Base-by-base conservation (phyloP, 1,139 yeast species). In the Yamadazyma conglobata region DNA sequence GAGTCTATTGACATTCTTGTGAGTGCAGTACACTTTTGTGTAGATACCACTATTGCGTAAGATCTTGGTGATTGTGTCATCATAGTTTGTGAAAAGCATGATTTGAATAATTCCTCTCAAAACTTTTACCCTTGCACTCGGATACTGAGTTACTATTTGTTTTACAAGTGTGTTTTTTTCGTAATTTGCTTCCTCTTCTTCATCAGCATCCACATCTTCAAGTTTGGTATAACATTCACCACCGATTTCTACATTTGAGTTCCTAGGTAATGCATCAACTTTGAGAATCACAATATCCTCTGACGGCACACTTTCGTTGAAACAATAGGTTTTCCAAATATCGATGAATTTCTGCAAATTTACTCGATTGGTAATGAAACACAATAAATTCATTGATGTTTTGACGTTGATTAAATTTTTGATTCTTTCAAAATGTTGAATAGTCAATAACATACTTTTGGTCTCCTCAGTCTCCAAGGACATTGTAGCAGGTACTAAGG, bases 231-330 rank as follows among this genome's bases (percentile, higher is more conserved):
- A 75, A 6, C 75, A 54, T 5, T 70, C 44, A 1, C 88, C 89
- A 24, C 84, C 75, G 93, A 95, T 86, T 58, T 89, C 97, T 12
- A 83, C 73, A 10, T 54, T 49, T 0, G 95, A 93, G 21, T 67
- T 66, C 28, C 75, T 73, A 1, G 97, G 97, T 29, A 91, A 60
- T 16, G 60, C 67, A 1, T 61, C 55, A 0, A 87, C 86, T 39
- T 73, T 69, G 1, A 76, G 85, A 5, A 83, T 64, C 7, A 77
- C 48, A 30, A 81, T 50, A 19, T 54, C 48, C 3, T 38, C 28
- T 5, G 50, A 44, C 19, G 50, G 42, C 33, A 2, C 31, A 28
- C 8, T 36, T 33, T 15, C 31, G 40, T 10, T 37, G 5, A 34
- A 40, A 13, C 56, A 46, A 34, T 65, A 73, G 5, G 38, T 44